Evolutionary conservation across 495 filamentous ascomycete genomes (phyloP).

Genomic region (Parmelia sp.): DNA sequence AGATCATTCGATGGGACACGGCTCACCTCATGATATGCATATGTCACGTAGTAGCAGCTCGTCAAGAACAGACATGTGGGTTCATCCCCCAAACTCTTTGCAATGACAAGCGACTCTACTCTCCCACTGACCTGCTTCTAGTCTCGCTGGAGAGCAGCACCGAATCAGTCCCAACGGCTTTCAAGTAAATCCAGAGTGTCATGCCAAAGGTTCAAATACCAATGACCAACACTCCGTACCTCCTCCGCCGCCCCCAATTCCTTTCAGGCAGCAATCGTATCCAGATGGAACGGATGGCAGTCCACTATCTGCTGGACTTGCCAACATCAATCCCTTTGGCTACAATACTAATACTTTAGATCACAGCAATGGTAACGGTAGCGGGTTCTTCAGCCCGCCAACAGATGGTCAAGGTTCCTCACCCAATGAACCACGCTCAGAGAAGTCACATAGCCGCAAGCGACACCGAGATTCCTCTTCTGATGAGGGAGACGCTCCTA

Average conservation of each 20-base stretch:
- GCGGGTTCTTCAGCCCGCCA: conserved; percentile 8
- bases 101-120: neutral
- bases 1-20: neutral
- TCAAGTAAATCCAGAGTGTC: neutral
- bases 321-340: conserved; percentile 7
- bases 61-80: conserved; percentile 8
- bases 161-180: neutral
- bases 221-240: conserved; percentile 6
- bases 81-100: neutral
- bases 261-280: conserved; percentile 14
- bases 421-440: conserved; percentile 18
- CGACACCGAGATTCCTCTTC: conserved; percentile 20
- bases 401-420: conserved; percentile 16
- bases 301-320: conserved; percentile 13
- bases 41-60: conserved; percentile 12
- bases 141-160: neutral
- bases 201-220: neutral
- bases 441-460: conserved; percentile 21
- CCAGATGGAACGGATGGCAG: conserved; percentile 16
- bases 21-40: conserved; percentile 7
- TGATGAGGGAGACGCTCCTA: conserved; percentile 23
- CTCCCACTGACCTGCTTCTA: neutral
- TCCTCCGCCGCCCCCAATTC: conserved; percentile 21
- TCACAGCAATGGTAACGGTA: conserved; percentile 9
- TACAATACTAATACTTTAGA: conserved; percentile 4